A percentile compares a stretch with the other conserved stretches of the same genome.
Conservation (phyloP, 2,329 filamentous ascomycete species). For the Alternaria dauci region DNA sequence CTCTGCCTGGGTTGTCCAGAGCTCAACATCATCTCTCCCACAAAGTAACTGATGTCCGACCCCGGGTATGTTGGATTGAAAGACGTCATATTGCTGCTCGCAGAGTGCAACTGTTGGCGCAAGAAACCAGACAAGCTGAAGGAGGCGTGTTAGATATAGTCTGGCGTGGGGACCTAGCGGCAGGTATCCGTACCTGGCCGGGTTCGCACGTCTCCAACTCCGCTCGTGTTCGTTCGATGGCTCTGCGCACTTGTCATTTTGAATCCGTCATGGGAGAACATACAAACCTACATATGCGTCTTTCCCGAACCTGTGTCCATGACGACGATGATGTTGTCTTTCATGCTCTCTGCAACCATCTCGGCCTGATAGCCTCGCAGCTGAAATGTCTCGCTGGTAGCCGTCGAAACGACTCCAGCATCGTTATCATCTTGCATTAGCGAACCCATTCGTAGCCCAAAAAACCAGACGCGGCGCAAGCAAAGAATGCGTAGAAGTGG, state of each 20-base stretch:
- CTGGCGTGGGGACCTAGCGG: slow-evolving; percentile 3
- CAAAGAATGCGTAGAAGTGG: background rate
- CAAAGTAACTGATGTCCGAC: slow-evolving; percentile 70
- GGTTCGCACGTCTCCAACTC: slow-evolving; percentile 52
- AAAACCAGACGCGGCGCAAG: background rate
- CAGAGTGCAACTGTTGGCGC: slow-evolving; percentile 57
- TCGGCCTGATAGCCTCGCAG: slow-evolving; percentile 59
- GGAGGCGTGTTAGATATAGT: slow-evolving; percentile 11
- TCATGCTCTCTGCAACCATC: slow-evolving; percentile 58
- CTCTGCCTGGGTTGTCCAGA: slow-evolving; percentile 71
- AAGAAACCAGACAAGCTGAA: slow-evolving; percentile 55
- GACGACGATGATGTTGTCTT: slow-evolving; percentile 57
- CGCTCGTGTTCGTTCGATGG: slow-evolving; percentile 54
- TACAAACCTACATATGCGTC: slow-evolving; percentile 51
- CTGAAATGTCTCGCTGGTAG: slow-evolving; percentile 29
- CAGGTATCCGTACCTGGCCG: slow-evolving; percentile 42
- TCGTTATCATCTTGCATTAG: slow-evolving; percentile 12
- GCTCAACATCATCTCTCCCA: slow-evolving; percentile 73
- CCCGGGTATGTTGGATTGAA: slow-evolving; percentile 51
- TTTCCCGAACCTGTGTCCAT: slow-evolving; percentile 62
- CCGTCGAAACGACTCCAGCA: slow-evolving; percentile 1
- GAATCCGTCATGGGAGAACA: background rate
- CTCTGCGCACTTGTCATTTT: slow-evolving; percentile 39
- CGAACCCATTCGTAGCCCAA: slow-evolving; percentile 1
- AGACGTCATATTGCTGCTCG: slow-evolving; percentile 53